phyloP scores from a whole-genome alignment of 768 basidiomycete species.

The Mrakia hoshinonis region DNA sequence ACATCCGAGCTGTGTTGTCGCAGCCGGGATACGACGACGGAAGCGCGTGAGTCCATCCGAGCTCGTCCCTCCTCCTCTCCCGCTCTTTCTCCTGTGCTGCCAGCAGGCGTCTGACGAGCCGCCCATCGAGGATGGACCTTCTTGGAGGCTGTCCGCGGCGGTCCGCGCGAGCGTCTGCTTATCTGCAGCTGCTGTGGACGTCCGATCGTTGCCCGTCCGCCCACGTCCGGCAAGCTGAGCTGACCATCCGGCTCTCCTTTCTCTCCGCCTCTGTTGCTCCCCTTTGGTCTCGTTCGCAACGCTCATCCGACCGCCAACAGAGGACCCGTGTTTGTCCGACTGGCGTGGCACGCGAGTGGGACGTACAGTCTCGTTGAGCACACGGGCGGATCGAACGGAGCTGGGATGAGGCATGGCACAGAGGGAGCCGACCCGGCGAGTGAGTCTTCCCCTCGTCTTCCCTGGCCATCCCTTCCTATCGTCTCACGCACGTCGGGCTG shows the following conservation, averaged over 20 bases:
- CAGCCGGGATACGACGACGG: constrained; percentile 41
- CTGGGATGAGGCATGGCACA: constrained; percentile 38
- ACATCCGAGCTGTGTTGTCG: constrained; percentile 38
- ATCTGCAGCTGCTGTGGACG: too few relatives aligned
- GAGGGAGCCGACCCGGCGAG: constrained; percentile 31
- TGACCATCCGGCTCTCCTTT: not conserved
- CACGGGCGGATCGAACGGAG: constrained; percentile 31
- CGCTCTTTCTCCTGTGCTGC: not conserved
- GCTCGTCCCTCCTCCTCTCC: not conserved
- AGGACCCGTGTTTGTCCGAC: constrained; percentile 41
- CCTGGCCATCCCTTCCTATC: constrained; percentile 27
- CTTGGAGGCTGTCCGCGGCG: too few relatives aligned
- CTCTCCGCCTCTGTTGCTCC: not conserved
- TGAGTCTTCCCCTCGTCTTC: constrained; percentile 15
- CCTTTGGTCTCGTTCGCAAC: constrained; percentile 33
- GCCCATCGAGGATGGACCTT: too few relatives aligned
- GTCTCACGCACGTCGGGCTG: not conserved
- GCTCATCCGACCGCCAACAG: too few relatives aligned
- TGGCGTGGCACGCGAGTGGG: constrained; percentile 42
- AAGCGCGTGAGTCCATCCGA: not conserved
- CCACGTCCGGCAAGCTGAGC: not conserved
- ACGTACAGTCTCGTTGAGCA: constrained; percentile 38
- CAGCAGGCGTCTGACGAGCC: too few relatives aligned
- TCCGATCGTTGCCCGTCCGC: too few relatives aligned
- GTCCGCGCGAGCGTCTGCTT: too few relatives aligned